Percentiles rank a stretch among this genome's conserved stretches.
Evolutionary conservation across 2,329 filamentous ascomycete genomes (phyloP).

Genomic region (Fusarium praegraminearum): DNA sequence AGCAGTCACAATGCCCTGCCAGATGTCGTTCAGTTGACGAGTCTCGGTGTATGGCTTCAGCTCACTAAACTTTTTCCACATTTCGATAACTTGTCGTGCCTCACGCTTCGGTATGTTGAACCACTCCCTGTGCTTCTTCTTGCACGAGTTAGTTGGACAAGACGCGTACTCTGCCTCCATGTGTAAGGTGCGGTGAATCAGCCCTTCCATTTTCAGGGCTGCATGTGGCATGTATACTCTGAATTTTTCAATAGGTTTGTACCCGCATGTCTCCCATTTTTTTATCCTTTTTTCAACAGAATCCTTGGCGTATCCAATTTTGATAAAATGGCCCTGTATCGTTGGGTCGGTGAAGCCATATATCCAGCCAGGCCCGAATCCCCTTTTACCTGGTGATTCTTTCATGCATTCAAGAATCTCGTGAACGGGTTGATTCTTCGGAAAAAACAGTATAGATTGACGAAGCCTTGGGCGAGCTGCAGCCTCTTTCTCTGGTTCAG

Average conservation of each 20-base stretch:
- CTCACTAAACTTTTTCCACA: constrained; percentile 14
- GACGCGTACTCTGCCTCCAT: fast-evolving
- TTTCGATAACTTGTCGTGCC: not conserved
- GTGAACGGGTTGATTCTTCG: not conserved
- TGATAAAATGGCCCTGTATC: constrained; percentile 11
- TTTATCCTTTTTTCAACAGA: fast-evolving
- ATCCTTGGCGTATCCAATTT: constrained; percentile 1
- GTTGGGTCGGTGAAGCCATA: constrained; percentile 26
- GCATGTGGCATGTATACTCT: not conserved
- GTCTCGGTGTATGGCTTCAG: not conserved
- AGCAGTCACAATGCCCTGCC: not conserved
- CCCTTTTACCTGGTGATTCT: fast-evolving
- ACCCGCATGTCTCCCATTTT: not conserved
- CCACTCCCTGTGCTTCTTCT: constrained; percentile 10
- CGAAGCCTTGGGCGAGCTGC: not conserved
- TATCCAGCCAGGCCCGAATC: not conserved
- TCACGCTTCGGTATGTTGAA: constrained; percentile 1
- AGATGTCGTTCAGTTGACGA: not conserved
- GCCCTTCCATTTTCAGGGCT: not conserved
- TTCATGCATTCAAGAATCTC: not conserved
- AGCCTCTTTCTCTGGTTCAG: not conserved
- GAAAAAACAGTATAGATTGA: not conserved
- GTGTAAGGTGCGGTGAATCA: constrained; percentile 15
- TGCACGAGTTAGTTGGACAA: not conserved
- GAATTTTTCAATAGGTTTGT: not conserved